Evolutionary conservation across 2,329 filamentous ascomycete genomes (phyloP), one percentile per base, ranked within the genome.

Genomic region (Trichoderma atrobrunneum): DNA sequence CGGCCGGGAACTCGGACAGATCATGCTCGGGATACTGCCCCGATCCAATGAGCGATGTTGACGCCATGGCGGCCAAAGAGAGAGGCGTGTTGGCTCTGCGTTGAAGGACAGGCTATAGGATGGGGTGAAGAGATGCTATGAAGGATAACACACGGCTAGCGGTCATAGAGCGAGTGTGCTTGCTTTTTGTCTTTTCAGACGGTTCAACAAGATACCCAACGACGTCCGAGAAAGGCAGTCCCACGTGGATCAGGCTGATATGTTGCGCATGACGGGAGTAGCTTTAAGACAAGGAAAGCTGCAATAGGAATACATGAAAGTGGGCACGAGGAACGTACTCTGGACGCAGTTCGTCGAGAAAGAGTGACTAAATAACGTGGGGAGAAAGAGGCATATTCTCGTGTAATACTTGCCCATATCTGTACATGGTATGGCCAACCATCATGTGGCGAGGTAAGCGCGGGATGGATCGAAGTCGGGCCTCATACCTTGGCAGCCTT

Each of bases 1-100:
- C 77, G 1, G 78, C 56, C 0, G 86, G 86, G 73, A 88, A 88
- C 51, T 79, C 74, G 12, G 83, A 80, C 66, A 85, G 77, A 72
- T 87, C 82, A 75, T 84, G 82, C 10, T 77, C 76, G 51, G 76
- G 75, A 54, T 74, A 76, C 30, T 73, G 72, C 62, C 30, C 57
- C 34, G 70, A 43, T 43, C 67, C 68, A 26, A 21, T n/a, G 16
- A 72, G 32, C 54, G 72, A 62, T 34, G 65, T 32, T 30, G 71
- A 71, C 59, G 72, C 32, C 75, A 76, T 76, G 54, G 26, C 32
- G 51, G 26, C 59, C 34, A 57, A 30, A n/a, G 24, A 43, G n/a
- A 36, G 26, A 59, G 64, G 51, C 30, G 36, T 30, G 34, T 21
- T 11, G 36, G 24, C 51, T 57, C 51, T 66, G 16, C n/a, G 32